Conservation (phyloP, 345 rosid genomes). For the Salix exigua region DNA sequence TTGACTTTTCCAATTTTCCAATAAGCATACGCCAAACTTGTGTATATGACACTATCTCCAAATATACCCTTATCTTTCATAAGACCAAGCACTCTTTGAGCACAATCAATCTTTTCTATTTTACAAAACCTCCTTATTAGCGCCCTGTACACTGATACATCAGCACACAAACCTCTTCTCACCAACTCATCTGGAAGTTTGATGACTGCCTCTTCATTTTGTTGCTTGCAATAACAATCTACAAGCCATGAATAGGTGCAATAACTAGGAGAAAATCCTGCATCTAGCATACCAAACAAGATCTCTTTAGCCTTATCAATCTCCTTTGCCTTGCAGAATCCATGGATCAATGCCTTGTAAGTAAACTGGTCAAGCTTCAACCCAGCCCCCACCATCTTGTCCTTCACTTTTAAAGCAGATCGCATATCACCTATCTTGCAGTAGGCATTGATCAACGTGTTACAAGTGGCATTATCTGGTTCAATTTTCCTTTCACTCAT, state of each 20-base stretch:
- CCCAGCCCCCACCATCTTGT: constrained; percentile 76
- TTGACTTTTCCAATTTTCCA: constrained; percentile 69
- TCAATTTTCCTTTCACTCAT: constrained; percentile 69
- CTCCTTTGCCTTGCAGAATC: constrained; percentile 69
- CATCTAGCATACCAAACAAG: constrained; percentile 60
- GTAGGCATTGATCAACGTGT: constrained; percentile 83
- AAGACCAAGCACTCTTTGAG: constrained; percentile 42
- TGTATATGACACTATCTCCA: constrained; percentile 70
- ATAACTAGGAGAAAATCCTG: constrained; percentile 76
- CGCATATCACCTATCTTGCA: constrained; percentile 74
- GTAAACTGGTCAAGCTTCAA: constrained; percentile 61
- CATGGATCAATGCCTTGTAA: constrained; percentile 74
- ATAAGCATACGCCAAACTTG: constrained; percentile 64
- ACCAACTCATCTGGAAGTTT: constrained; percentile 58
- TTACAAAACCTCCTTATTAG: constrained; percentile 80
- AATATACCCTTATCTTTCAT: constrained; percentile 66
- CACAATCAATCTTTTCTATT: constrained; percentile 54
- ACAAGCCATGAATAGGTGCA: constrained; percentile 78
- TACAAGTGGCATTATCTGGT: constrained; percentile 85
- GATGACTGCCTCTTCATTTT: constrained; percentile 43
- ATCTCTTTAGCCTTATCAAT: constrained; percentile 69
- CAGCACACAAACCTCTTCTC: constrained; percentile 49
- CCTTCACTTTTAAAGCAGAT: constrained; percentile 81
- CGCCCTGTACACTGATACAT: constrained; percentile 72
- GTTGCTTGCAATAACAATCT: constrained; percentile 57